Percentiles rank a stretch among this genome's conserved stretches.
Conservation (phyloP, 208 protist species). For the Trypanosomatidae sp. region DNA sequence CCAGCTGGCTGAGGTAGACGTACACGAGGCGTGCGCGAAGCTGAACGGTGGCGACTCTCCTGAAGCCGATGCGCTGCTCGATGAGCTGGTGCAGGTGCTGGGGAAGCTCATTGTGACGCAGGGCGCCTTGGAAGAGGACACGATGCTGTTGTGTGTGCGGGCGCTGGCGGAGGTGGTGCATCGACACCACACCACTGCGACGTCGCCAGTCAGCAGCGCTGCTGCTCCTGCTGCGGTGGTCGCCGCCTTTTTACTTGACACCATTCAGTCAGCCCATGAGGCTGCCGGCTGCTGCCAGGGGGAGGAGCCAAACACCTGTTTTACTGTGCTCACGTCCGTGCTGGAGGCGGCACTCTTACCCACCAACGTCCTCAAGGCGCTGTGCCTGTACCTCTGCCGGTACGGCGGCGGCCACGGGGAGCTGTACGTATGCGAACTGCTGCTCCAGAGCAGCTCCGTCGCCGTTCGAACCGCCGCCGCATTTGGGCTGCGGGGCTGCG, state of each 20-base stretch:
- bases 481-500: conserved; percentile 65
- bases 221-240: background rate
- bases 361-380: conserved; percentile 46
- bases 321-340: conserved; percentile 45
- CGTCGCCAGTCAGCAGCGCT: background rate
- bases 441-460: conserved; percentile 38
- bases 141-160: conserved; percentile 52
- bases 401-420: conserved; percentile 65
- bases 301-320: conserved; percentile 46
- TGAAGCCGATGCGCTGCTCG: conserved; percentile 25
- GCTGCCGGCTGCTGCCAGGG: conserved; percentile 40
- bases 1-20: conserved; percentile 36
- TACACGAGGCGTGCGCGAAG: conserved; percentile 20
- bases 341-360: conserved; percentile 46
- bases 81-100: conserved; percentile 44
- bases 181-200: conserved; percentile 4
- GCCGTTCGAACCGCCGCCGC: conserved; percentile 43
- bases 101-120: conserved; percentile 29
- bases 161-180: conserved; percentile 38
- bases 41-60: conserved; percentile 3
- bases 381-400: conserved; percentile 58
- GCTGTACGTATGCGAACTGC: conserved; percentile 55
- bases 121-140: conserved; percentile 44
- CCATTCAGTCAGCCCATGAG: conserved; percentile 19
- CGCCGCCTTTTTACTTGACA: conserved; percentile 8